Evolutionary conservation across 768 basidiomycete species (phyloP), one percentile per base, ranked within the genome.

Genomic region (Russula abietina): DNA sequence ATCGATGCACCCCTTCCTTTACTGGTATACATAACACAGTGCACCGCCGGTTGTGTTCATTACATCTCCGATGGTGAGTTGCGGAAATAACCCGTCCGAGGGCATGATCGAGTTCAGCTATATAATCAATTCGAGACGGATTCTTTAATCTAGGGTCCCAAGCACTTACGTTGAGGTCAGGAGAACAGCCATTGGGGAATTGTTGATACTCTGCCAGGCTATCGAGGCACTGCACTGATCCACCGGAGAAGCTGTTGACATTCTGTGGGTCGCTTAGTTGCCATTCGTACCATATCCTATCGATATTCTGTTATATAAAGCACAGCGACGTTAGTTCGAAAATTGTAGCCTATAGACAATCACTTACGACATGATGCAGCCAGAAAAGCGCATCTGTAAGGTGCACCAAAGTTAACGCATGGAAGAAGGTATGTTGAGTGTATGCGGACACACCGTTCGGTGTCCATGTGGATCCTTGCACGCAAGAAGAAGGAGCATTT

Each of bases 271-370:
- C 49, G 12, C 56, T 57, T 51, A 61, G 61, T 55, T 76, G 75
- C 75, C 75, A 76, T 50, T 75, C 70, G 55, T 49, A 73, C 75
- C 75, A 76, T 14, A 76, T 57, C 61, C 73, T 74, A 65, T 76
- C 75, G 53, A 76, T 65, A 73, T 73, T 75, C 72, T 71, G 57
- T 36, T 22, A n/a, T 22, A n/a, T 7, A 22, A 14, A 33, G 22
- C 24, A 41, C 9, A 8, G 39, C 12, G 17, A 26, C 16, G 8
- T 60, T 24, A 45, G 51, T n/a, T 14, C 17, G 9, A 26, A n/a
- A n/a, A 32, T 19, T 24, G 26, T 12, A 45, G 28, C 19, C 6
- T n/a, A 9, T 16, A 24, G 30, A 58, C 1, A 22, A 43, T 28
- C 22, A 45, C 71, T 56, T 56, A 75, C 75, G 2, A 70, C 72